Conservation (phyloP, 306 rosid genomes). For the Begonia loranthoides region DNA sequence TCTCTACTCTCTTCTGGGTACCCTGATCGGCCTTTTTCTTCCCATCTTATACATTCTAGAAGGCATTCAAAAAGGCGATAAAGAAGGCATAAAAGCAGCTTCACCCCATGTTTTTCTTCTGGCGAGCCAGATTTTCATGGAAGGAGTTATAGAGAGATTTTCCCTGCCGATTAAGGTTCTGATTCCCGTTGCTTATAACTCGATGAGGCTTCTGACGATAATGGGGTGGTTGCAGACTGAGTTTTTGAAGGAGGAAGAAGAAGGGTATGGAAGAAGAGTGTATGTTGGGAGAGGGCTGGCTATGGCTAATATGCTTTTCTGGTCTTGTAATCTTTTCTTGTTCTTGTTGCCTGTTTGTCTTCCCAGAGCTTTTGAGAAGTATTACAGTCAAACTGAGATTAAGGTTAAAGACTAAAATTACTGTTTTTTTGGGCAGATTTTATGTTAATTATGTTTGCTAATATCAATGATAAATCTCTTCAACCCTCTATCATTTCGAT, state of each 20-base stretch:
- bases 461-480: no score
- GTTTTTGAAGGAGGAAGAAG: slow-evolving; percentile 29
- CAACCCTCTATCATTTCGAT: no score
- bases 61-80: slow-evolving; percentile 57
- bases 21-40: slow-evolving; percentile 47
- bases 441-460: not conserved
- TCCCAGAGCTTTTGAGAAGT: slow-evolving; percentile 60
- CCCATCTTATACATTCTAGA: slow-evolving; percentile 59
- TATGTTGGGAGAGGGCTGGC: slow-evolving; percentile 57
- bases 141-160: slow-evolving; percentile 38
- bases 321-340: slow-evolving; percentile 76
- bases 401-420: slow-evolving; percentile 16
- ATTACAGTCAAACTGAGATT: slow-evolving; percentile 21
- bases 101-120: slow-evolving; percentile 68
- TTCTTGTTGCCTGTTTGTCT: slow-evolving; percentile 76
- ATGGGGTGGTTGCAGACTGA: slow-evolving; percentile 64
- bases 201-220: slow-evolving; percentile 53
- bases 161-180: slow-evolving; percentile 53
- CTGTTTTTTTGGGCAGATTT: not conserved
- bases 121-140: slow-evolving; percentile 78
- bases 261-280: slow-evolving; percentile 34
- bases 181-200: slow-evolving; percentile 55
- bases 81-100: slow-evolving; percentile 66
- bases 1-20: slow-evolving; percentile 32
- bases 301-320: slow-evolving; percentile 61